Percentiles rank a stretch among this genome's conserved stretches.
Evolutionary conservation across 257 asterid species (phyloP).

Genomic region (Haberlea rhodopensis): DNA sequence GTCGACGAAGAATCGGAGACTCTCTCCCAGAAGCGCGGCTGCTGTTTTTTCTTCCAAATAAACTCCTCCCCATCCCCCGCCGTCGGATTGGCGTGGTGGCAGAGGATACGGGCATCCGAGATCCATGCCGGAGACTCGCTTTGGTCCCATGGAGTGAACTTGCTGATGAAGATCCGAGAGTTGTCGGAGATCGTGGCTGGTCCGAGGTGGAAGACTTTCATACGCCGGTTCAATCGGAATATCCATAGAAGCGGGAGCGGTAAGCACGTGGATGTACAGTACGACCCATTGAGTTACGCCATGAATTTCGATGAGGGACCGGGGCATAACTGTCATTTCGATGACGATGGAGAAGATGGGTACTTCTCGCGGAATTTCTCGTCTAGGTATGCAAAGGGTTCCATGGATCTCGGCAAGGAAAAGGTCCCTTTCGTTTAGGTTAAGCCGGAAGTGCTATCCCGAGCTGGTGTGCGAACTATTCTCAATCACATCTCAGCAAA

Average conservation of each 20-base stretch:
- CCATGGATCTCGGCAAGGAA: constrained; percentile 56
- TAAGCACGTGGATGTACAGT: constrained; percentile 50
- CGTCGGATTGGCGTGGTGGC: constrained; percentile 51
- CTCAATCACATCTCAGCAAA: constrained; percentile 24
- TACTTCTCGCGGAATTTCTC: constrained; percentile 58
- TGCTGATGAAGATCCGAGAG: constrained; percentile 65
- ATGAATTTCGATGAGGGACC: constrained; percentile 81
- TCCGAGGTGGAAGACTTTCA: constrained; percentile 83
- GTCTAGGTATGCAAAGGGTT: constrained; percentile 68
- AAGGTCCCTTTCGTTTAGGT: constrained; percentile 51
- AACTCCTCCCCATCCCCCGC: constrained; percentile 27
- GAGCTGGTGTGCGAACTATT: constrained; percentile 16
- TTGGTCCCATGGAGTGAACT: constrained; percentile 55
- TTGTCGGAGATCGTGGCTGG: constrained; percentile 93
- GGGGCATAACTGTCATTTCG: constrained; percentile 42
- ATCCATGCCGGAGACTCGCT: constrained; percentile 23
- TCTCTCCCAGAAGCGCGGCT: constrained; percentile 39
- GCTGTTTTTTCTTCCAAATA: constrained; percentile 48
- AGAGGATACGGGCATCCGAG: constrained; percentile 34
- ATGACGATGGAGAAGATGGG: constrained; percentile 49
- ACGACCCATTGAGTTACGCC: constrained; percentile 75
- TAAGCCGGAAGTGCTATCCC: not conserved
- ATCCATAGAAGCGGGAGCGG: constrained; percentile 29
- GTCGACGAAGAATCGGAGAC: constrained; percentile 36
- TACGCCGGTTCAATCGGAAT: constrained; percentile 72